Evolutionary conservation across 116 monocot species (phyloP), one percentile per base, ranked within the genome.

Genomic region (Iris pallida): DNA sequence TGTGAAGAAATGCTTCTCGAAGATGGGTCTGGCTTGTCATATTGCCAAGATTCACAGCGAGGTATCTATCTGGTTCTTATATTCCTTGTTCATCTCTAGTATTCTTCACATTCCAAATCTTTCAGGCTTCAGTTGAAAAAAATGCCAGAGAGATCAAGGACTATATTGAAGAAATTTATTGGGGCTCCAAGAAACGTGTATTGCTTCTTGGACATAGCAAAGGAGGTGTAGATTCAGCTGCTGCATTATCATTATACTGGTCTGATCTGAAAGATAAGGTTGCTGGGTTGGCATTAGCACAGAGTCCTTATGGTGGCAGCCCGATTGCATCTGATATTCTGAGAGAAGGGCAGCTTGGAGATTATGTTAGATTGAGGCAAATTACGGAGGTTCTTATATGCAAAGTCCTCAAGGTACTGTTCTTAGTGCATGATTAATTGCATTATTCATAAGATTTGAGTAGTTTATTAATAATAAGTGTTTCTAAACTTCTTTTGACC

Each of bases 11-110:
- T 80, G 76, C 66, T 99, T 99, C 75, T 99, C 99, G 75, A 99
- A 93, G 81, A 93, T 91, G 93, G 93, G 99, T 68, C 71, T 99
- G 51, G 59, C 84, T 60, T 99, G 99, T 62, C 99, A 99, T 63
- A 99, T 99, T 63, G 93, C 99, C 15, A 99, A 88, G 60, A 99
- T 99, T 71, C 99, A 99, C 64, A 93, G 93, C 66, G 99, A 99
- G 93, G 93, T 93, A 75, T 47, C 43, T 78, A 0, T 49, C 10
- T 58, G 30, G 44, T 63, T 20, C 30, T 30, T 30, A 30, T 30
- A 30, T 54, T 61, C 20, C 47, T 72, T 58, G 44, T 51, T 61
- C 43, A 41, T 49, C 14, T 60, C 30, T 60, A 18, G 19, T 46
- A n/a, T 30, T 41, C 16, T 45, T 17, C 15, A 68, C 0, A 19